Base-by-base conservation (phyloP, 2,329 filamentous ascomycete genomes). In the Ophiostoma quercus region DNA sequence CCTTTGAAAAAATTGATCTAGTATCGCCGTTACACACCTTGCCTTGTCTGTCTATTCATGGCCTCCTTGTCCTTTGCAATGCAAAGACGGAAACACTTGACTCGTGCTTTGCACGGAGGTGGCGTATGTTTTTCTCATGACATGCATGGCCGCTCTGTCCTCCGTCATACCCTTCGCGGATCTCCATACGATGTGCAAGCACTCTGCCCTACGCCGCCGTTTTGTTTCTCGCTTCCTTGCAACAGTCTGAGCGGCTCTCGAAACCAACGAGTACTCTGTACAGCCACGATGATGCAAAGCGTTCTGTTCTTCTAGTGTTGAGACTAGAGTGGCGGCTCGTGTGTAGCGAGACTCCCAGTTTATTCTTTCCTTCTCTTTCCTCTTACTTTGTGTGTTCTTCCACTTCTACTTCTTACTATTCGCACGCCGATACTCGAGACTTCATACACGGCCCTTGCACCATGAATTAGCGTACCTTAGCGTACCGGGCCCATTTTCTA, bases 401-500 rank as follows among this genome's bases (percentile, higher is more conserved):
- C 12, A 41, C 39, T 41, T 41, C 39, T 14, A 14, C 39, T 41
- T 41, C 39, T 41, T 41, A 57, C 43, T 25, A 57, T 3, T 57
- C 5, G 25, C 22, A 57, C 22, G n/a, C 51, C 51, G n/a, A 22
- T 22, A 22, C 19, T n/a, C n/a, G 9, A 22, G 51, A 57, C 51
- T 57, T 57, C 51, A 22, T 57, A 57, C 51, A 57, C n/a, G n/a
- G 22, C 41, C 62, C 32, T 37, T 67, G 37, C 54, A 54, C 57
- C 60, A 25, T 37, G 43, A 43, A 39, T 29, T 70, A 71, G 62
- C 19, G 54, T n/a, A 57, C 65, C 22, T 65, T 73, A 72, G 72
- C 67, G 66, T 70, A 60, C 68, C 65, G 62, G 41, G 32, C 57
- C 51, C 60, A 62, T 70, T 34, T 63, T 43, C n/a, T 54, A 68